Evolutionary conservation across 2,329 filamentous ascomycete species (phyloP).

Genomic region (Pezizomycotina sp.): DNA sequence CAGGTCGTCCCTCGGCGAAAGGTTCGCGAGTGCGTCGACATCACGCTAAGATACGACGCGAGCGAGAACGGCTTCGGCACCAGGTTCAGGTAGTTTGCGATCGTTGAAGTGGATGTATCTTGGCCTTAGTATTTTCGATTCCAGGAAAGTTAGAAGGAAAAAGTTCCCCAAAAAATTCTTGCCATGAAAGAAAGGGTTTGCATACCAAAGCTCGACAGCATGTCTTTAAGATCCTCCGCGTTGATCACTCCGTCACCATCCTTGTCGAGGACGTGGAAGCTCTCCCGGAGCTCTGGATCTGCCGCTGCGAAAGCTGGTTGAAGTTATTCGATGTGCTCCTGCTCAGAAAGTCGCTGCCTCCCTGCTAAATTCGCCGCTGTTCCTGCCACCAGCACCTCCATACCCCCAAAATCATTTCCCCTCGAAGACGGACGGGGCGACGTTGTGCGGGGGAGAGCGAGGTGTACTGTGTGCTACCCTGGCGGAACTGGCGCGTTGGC

Average conservation of each 20-base stretch:
- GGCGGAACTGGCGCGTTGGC: conserved; percentile 9
- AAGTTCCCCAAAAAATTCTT: too few relatives aligned
- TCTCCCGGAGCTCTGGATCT: conserved; percentile 76
- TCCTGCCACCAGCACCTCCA: too few relatives aligned
- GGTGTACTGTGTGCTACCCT: conserved; percentile 12
- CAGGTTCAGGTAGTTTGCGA: conserved; percentile 68
- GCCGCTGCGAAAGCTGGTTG: conserved; percentile 54
- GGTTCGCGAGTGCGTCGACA: conserved; percentile 56
- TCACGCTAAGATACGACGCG: conserved; percentile 66
- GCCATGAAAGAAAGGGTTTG: not conserved
- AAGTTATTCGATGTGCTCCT: conserved; percentile 19
- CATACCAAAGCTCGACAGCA: conserved; percentile 67
- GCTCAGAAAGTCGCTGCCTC: too few relatives aligned
- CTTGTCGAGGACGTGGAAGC: conserved; percentile 81
- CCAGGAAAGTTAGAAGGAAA: too few relatives aligned
- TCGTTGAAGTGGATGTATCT: conserved; percentile 47
- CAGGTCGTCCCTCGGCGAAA: conserved; percentile 66
- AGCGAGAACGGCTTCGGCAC: conserved; percentile 60
- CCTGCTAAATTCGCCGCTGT: too few relatives aligned
- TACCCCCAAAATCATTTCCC: too few relatives aligned
- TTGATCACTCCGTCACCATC: conserved; percentile 73
- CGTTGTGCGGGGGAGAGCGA: conserved; percentile 4
- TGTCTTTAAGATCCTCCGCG: conserved; percentile 68
- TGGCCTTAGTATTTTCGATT: too few relatives aligned
- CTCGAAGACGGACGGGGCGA: conserved; percentile 11